Evolutionary conservation across 805 yeast species (phyloP), one percentile per base, ranked within the genome.

Genomic region (Cyberlindnera petersonii): DNA sequence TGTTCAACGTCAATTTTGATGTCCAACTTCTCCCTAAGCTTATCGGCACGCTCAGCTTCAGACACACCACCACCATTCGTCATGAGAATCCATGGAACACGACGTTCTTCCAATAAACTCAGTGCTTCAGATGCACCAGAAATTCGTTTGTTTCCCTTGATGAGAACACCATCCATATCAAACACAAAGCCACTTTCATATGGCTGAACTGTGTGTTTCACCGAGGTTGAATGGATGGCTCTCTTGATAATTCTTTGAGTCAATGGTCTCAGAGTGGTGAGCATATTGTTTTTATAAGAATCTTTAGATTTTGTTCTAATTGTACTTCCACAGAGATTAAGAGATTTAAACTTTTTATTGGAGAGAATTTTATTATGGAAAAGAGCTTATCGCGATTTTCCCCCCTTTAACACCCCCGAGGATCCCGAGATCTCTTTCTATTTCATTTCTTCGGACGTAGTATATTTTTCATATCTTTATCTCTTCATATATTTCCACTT

Each of bases 41-140:
- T 72, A 3, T 66, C 64, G 2, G 79, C 77, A 31, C 95, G 66
- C n/a, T 68, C 71, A 5, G 53, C 44, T 53, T 88, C 97, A 10
- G 74, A 61, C 23, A 71, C 71, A 2, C 97, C 96, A 6, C 96
- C 96, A 15, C 97, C 96, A 58, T 89, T 88, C 7, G 96, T 88
- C 56, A 89, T 68, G 29, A 89, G 56, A n/a, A 87, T 76, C 64
- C 77, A 89, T 1, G 97, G 96, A 6, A 87, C 66, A 15, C 71
- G 68, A 17, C 70, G 55, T 7, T 68, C 46, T 31, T 79, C 65
- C 32, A 89, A 64, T 14, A 75, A 56, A 33, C 66, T 57, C 22
- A 85, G 63, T 0, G 95, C 83, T 14, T 69, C 69, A 10, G 64
- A 64, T 2, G 95, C 96, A 31, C 68, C 69, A 2, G 78, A 76